These are phyloP conservation scores for Setaria viridis DNA, from an alignment of 202 grass and related monocot species.

Conservation along the genomic window DNA sequence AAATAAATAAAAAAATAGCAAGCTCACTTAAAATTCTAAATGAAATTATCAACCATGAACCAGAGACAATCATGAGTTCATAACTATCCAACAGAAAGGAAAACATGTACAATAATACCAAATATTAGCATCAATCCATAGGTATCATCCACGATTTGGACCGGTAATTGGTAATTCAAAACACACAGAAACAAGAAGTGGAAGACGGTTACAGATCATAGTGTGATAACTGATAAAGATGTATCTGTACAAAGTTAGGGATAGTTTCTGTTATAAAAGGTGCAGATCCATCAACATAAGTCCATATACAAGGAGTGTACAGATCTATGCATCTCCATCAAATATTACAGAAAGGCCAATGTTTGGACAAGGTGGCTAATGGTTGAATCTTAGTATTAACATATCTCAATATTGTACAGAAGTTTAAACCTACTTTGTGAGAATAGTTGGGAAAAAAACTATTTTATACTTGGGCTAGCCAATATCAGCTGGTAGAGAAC, in stretches of 20 bases:
- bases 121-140: background rate
- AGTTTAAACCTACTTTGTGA: background rate
- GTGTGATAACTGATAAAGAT: conserved; percentile 10
- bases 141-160: background rate
- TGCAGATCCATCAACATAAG: conserved; percentile 1
- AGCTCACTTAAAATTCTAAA: conserved; percentile 9
- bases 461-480: conserved; percentile 4
- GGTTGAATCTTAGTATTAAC: conserved; percentile 17
- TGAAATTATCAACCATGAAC: conserved; percentile 10
- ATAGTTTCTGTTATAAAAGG: background rate
- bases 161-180: conserved; percentile 6
- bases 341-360: conserved; percentile 24
- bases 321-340: background rate
- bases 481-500: conserved; percentile 29
- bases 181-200: background rate
- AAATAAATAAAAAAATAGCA: background rate
- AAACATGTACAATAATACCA: background rate
- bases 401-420: conserved; percentile 9
- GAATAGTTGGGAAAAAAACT: background rate
- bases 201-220: background rate
- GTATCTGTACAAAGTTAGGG: background rate
- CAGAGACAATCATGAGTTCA: background rate
- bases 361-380: conserved; percentile 16
- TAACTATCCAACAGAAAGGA: conserved; percentile 16
- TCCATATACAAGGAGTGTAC: background rate